These are phyloP conservation scores for Ophiostoma perfectum DNA, from an alignment of 2,329 filamentous ascomycete species.

Conservation along the genomic window DNA sequence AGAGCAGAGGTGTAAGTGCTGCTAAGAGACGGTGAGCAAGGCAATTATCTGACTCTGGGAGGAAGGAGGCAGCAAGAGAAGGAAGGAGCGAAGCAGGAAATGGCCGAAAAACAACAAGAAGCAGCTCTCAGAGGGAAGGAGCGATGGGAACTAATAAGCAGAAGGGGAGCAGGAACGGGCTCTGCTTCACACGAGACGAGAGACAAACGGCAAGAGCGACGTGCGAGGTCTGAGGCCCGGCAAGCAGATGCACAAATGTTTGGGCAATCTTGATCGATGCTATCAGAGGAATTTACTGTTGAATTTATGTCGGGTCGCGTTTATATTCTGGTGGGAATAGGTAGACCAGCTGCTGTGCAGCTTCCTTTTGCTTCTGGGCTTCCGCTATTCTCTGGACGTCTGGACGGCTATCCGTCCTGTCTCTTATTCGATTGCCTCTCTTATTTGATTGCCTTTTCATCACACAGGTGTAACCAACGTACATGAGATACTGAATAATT, in stretches of 20 bases:
- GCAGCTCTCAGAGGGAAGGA: neutral
- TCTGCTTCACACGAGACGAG: neutral
- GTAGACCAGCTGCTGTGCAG: too few species aligned
- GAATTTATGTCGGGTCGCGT: neutral
- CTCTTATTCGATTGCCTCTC: neutral
- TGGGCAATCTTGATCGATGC: neutral
- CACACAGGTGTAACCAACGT: neutral
- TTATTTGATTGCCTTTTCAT: neutral
- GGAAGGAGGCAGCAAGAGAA: constrained; percentile 1
- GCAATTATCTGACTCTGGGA: neutral
- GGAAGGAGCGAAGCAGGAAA: neutral
- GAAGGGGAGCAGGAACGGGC: neutral
- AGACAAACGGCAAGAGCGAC: constrained; percentile 1
- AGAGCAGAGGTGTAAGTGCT: neutral
- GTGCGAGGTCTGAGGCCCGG: neutral
- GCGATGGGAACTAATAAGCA: neutral
- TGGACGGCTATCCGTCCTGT: neutral
- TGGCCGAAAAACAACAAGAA: neutral
- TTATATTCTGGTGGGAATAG: neutral
- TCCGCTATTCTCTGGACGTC: too few species aligned
- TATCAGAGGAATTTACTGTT: neutral
- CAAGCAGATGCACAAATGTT: neutral
- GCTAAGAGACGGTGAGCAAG: neutral
- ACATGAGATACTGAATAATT: neutral
- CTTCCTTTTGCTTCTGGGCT: too few species aligned